phyloP scores from a whole-genome alignment of 2,329 filamentous ascomycete species.

The Neodidymelliopsis sp. region DNA sequence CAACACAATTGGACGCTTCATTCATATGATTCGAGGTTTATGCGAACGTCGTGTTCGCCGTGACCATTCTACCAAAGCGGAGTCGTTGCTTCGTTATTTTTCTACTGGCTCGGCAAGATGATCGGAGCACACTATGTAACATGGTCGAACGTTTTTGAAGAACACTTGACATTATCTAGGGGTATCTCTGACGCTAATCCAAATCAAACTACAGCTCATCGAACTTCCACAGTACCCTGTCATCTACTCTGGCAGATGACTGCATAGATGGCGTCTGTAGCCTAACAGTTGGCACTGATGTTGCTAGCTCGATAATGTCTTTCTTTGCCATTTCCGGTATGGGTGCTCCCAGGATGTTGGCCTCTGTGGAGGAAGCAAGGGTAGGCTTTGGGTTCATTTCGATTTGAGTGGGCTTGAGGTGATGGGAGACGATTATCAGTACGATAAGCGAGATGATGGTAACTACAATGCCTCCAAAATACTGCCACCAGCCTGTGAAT shows the following conservation, averaged over 20 bases:
- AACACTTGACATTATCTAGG: slow-evolving; percentile 8
- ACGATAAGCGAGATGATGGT: slow-evolving; percentile 56
- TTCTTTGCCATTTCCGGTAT: slow-evolving; percentile 47
- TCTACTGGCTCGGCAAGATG: slow-evolving; percentile 3
- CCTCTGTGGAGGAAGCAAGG: slow-evolving; percentile 28
- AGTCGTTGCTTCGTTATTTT: neutral
- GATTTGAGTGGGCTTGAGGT: slow-evolving; percentile 32
- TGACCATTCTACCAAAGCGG: slow-evolving; percentile 1
- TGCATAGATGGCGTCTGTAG: slow-evolving; percentile 12
- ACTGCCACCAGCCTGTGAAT: slow-evolving; percentile 60
- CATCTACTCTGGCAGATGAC: slow-evolving; percentile 9
- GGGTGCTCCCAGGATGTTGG: slow-evolving; percentile 35
- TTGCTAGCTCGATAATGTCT: slow-evolving; percentile 34
- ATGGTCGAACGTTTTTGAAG: neutral
- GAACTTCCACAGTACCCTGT: slow-evolving; percentile 31
- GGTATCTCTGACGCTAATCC: slow-evolving; percentile 23
- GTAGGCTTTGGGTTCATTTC: slow-evolving; percentile 11
- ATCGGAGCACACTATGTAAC: neutral
- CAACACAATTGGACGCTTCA: slow-evolving; percentile 7
- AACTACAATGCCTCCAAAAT: slow-evolving; percentile 67
- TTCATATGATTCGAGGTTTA: neutral
- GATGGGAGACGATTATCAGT: slow-evolving; percentile 53
- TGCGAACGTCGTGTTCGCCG: slow-evolving; percentile 4
- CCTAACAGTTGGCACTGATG: slow-evolving; percentile 6
- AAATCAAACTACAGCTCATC: slow-evolving; percentile 31